Evolutionary conservation across 768 basidiomycete genomes (phyloP).

Genomic region (Suillus tomentosus): DNA sequence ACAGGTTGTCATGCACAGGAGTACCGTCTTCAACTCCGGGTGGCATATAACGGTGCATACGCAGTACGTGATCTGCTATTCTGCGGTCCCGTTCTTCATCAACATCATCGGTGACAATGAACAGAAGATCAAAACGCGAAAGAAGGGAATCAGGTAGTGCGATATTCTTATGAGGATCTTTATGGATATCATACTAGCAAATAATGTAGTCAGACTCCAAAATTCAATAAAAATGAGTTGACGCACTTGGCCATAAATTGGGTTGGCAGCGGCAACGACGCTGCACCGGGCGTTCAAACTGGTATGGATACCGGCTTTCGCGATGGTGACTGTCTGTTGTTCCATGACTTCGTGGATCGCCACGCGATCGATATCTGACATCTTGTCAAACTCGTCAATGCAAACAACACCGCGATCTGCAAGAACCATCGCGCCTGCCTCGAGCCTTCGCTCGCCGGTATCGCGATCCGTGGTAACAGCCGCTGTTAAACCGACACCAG

Average conservation of each 20-base stretch:
- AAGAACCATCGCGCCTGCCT: slow-evolving; percentile 99
- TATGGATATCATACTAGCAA: slow-evolving; percentile 95
- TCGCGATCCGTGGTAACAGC: slow-evolving; percentile 98
- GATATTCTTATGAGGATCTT: slow-evolving; percentile 98
- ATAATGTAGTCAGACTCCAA: slow-evolving; percentile 18
- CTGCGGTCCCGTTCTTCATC: slow-evolving; percentile 90
- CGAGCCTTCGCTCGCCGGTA: slow-evolving; percentile 93
- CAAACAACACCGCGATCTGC: slow-evolving; percentile 99
- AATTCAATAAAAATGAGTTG: not conserved
- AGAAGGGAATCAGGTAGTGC: slow-evolving; percentile 96
- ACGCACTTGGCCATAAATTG: slow-evolving; percentile 91
- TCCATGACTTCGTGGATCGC: slow-evolving; percentile 99
- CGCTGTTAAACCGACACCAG: slow-evolving; percentile 98
- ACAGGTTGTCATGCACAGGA: slow-evolving; percentile 83
- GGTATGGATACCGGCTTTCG: slow-evolving; percentile 98
- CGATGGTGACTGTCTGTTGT: slow-evolving; percentile 98
- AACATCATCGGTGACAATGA: slow-evolving; percentile 98
- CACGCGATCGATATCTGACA: slow-evolving; percentile 98
- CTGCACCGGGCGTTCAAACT: slow-evolving; percentile 97
- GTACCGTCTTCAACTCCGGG: slow-evolving; percentile 97
- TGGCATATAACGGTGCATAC: slow-evolving; percentile 95
- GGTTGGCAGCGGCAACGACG: slow-evolving; percentile 97
- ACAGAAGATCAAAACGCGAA: slow-evolving; percentile 97
- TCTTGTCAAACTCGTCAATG: slow-evolving; percentile 99
- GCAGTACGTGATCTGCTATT: slow-evolving; percentile 96